phyloP scores from a whole-genome alignment of 768 basidiomycete genomes.

The Austroboletus eburneus region DNA sequence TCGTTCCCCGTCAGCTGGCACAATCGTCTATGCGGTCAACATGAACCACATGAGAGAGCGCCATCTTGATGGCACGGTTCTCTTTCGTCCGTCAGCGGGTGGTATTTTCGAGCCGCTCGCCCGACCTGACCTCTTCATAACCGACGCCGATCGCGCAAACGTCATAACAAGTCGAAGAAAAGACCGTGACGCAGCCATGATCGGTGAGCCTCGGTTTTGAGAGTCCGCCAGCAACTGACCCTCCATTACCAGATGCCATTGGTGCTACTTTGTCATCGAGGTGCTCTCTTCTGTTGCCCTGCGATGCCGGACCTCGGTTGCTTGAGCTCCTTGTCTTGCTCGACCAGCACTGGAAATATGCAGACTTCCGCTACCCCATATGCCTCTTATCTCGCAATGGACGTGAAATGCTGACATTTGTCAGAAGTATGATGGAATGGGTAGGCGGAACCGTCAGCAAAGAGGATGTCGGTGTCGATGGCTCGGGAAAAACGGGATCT shows the following conservation, averaged over 20 bases:
- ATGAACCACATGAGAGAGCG: constrained; percentile 96
- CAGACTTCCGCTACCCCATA: constrained; percentile 78
- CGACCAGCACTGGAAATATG: constrained; percentile 96
- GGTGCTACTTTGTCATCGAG: constrained; percentile 78
- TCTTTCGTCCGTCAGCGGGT: constrained; percentile 69
- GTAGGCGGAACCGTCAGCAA: constrained; percentile 93
- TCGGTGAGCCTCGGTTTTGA: constrained; percentile 48
- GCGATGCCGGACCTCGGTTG: constrained; percentile 91
- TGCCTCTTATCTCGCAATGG: constrained; percentile 91
- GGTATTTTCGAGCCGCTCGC: constrained; percentile 83
- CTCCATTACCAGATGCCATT: constrained; percentile 62
- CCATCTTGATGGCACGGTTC: constrained; percentile 90
- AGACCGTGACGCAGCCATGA: constrained; percentile 84
- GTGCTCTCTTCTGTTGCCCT: constrained; percentile 84
- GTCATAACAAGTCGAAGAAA: constrained; percentile 84
- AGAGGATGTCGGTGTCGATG: constrained; percentile 85
- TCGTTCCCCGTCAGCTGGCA: constrained; percentile 94
- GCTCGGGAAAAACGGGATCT: constrained; percentile 48
- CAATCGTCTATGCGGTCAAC: constrained; percentile 91
- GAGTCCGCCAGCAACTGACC: neutral
- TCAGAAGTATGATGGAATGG: constrained; percentile 98
- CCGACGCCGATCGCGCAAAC: constrained; percentile 81
- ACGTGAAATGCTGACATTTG: constrained; percentile 89
- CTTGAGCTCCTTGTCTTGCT: constrained; percentile 93
- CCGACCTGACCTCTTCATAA: constrained; percentile 89